Conservation (phyloP, 2,329 filamentous ascomycete species). For the Pezicula neosporulosa region DNA sequence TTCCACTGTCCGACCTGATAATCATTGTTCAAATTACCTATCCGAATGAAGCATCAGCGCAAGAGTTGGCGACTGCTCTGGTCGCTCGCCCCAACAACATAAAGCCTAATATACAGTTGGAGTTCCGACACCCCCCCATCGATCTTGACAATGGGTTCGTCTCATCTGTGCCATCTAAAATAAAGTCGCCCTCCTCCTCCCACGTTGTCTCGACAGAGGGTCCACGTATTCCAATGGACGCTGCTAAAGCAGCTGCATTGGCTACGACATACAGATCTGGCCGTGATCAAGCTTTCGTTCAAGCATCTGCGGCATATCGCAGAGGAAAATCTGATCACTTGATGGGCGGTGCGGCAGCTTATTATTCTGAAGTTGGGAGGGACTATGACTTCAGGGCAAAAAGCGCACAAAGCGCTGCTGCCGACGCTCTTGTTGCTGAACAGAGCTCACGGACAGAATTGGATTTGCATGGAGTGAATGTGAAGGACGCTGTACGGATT, state of each 20-base stretch:
- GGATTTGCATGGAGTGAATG: slow-evolving; percentile 81
- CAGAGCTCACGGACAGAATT: slow-evolving; percentile 61
- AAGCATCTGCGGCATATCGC: slow-evolving; percentile 56
- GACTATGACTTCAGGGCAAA: slow-evolving; percentile 58
- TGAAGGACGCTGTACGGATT: slow-evolving; percentile 78
- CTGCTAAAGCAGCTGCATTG: neutral
- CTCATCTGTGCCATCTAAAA: neutral
- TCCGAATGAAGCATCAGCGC: slow-evolving; percentile 53
- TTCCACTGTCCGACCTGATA: slow-evolving; percentile 44
- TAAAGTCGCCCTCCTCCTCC: slow-evolving; percentile 4
- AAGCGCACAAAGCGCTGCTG: slow-evolving; percentile 58
- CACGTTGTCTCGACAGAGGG: slow-evolving; percentile 5
- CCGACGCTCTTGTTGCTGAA: slow-evolving; percentile 64
- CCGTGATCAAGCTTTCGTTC: slow-evolving; percentile 42
- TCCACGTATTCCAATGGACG: neutral
- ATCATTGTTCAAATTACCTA: slow-evolving; percentile 53
- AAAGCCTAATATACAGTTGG: slow-evolving; percentile 18
- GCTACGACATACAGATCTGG: slow-evolving; percentile 4
- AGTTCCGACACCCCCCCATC: slow-evolving; percentile 23
- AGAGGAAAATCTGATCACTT: slow-evolving; percentile 66
- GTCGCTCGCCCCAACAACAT: slow-evolving; percentile 22
- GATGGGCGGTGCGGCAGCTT: slow-evolving; percentile 71
- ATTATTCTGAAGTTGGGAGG: slow-evolving; percentile 70
- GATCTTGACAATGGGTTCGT: neutral
- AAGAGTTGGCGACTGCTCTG: slow-evolving; percentile 56